Conservation (phyloP, 2,329 filamentous ascomycete genomes). For the Clarireedia hainanense region DNA sequence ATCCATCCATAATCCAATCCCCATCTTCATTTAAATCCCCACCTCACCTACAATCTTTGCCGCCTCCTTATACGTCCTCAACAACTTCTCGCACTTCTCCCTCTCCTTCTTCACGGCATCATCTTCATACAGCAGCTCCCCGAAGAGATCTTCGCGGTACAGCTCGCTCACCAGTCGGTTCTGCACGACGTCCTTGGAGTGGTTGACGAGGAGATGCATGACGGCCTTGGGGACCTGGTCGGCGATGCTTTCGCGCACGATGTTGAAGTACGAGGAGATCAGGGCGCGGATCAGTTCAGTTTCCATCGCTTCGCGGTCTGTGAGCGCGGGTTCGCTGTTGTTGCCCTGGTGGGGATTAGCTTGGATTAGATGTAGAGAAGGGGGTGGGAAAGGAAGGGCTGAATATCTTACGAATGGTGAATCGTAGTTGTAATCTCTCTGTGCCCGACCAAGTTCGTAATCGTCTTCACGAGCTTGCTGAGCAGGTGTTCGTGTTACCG, state of each 20-base stretch:
- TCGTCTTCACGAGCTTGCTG: constrained; percentile 41
- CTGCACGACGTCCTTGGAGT: constrained; percentile 96
- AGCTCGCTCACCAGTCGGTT: constrained; percentile 93
- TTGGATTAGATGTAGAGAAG: not conserved
- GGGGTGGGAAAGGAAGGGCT: constrained; percentile 13
- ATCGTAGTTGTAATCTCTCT: constrained; percentile 34
- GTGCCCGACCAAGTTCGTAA: constrained; percentile 27
- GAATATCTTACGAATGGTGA: constrained; percentile 37
- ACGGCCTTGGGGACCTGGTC: constrained; percentile 98
- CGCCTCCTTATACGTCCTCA: constrained; percentile 93
- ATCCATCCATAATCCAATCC: not conserved
- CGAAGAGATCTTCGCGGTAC: constrained; percentile 85
- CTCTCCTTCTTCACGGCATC: constrained; percentile 95
- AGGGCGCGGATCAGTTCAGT: constrained; percentile 94
- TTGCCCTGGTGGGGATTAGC: constrained; percentile 36
- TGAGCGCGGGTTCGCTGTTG: constrained; percentile 75
- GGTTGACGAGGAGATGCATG: constrained; percentile 97
- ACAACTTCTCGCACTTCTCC: constrained; percentile 95
- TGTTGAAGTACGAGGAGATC: constrained; percentile 98
- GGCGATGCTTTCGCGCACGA: constrained; percentile 95
- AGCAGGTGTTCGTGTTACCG: constrained; percentile 35
- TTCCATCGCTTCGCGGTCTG: constrained; percentile 92
- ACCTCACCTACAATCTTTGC: constrained; percentile 98
- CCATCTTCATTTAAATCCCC: constrained; percentile 43
- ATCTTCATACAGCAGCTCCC: constrained; percentile 93